Evolutionary conservation across 164 flowering plant genomes (phyloP).

Genomic region (Saururus chinensis): DNA sequence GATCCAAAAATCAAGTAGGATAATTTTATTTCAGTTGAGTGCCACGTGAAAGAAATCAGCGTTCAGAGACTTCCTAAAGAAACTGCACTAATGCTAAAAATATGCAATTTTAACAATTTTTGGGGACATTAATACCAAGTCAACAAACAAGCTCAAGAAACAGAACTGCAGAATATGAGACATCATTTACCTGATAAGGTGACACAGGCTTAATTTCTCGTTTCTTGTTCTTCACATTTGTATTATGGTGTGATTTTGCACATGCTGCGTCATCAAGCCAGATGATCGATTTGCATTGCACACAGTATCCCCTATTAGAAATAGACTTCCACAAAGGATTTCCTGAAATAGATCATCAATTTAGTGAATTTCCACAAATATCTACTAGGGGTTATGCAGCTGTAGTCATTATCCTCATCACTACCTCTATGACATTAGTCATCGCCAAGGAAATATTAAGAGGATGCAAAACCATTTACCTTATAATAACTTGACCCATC

Average conservation of each 20-base stretch:
- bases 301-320: conserved; percentile 56
- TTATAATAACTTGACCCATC: no score
- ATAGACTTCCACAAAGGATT: conserved; percentile 20
- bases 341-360: conserved; percentile 23
- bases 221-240: conserved; percentile 15
- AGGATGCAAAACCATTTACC: neutral
- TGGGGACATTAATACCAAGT: no score
- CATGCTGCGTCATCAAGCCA: conserved; percentile 55
- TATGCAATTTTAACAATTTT: no score
- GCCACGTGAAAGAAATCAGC: no score
- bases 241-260: conserved; percentile 13
- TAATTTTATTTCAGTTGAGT: no score
- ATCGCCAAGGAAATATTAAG: neutral
- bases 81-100: no score
- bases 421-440: no score
- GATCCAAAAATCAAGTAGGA: no score
- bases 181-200: conserved; percentile 37
- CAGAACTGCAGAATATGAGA: neutral
- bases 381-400: no score
- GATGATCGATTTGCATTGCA: conserved; percentile 42
- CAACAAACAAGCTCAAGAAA: neutral
- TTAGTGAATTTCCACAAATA: neutral
- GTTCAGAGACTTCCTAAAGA: no score
- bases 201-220: conserved; percentile 31
- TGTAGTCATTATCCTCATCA: no score